Conservation (phyloP, 176 grass and related monocot species). For the Neostapfia colusana region DNA sequence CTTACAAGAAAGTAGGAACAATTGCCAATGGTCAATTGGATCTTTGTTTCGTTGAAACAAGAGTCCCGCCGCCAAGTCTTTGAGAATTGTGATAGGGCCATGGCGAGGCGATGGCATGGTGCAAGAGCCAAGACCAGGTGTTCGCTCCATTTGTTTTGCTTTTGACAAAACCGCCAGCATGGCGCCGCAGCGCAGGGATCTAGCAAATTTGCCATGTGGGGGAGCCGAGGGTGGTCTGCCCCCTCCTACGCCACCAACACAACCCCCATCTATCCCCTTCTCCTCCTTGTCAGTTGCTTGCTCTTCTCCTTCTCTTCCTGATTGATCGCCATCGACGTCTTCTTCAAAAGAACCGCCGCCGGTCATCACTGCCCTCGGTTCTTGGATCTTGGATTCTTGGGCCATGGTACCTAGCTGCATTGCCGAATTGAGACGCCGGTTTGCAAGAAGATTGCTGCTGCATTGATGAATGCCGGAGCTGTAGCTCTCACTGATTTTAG, state of each 20-base stretch:
- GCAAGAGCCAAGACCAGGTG: slow-evolving; percentile 22
- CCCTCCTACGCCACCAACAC: slow-evolving; percentile 7
- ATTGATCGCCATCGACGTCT: slow-evolving; percentile 11
- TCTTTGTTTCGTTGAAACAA: too few relatives aligned
- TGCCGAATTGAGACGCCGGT: slow-evolving; percentile 34
- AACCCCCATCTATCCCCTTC: slow-evolving; percentile 35
- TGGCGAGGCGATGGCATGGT: slow-evolving; percentile 14
- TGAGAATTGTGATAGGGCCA: too few relatives aligned
- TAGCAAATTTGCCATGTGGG: slow-evolving; percentile 25
- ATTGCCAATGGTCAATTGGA: not conserved
- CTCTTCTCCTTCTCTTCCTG: not conserved
- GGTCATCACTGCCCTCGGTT: not conserved
- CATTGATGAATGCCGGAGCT: slow-evolving; percentile 49
- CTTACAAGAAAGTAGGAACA: too few relatives aligned
- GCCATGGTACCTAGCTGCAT: slow-evolving; percentile 34
- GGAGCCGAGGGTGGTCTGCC: not conserved
- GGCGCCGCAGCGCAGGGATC: slow-evolving; percentile 24
- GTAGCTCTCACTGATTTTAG: slow-evolving; percentile 33
- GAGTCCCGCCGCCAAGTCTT: too few relatives aligned
- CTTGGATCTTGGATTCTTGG: slow-evolving; percentile 4
- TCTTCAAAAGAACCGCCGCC: not conserved
- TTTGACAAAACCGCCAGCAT: slow-evolving; percentile 37
- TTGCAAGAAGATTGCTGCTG: slow-evolving; percentile 25
- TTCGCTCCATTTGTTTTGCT: too few relatives aligned
- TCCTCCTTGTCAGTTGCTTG: not conserved